These are phyloP conservation scores for Saccharomycopsis schoenii DNA, from an alignment of 805 yeast genomes.

Conservation along the genomic window DNA sequence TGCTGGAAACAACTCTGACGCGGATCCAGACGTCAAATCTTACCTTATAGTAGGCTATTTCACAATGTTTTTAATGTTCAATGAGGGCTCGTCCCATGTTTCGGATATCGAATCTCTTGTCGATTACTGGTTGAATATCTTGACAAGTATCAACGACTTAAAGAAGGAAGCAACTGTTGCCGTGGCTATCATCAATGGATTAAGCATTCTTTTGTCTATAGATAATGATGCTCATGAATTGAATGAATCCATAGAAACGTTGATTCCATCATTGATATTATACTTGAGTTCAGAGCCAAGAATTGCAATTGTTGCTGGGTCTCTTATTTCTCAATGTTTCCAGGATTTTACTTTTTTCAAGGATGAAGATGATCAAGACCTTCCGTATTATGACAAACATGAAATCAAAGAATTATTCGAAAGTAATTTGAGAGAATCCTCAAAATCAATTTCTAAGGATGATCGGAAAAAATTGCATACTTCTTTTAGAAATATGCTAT, in stretches of 20 bases:
- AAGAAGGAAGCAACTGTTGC: constrained; percentile 1
- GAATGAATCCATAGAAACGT: constrained; percentile 11
- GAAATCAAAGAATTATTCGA: constrained; percentile 33
- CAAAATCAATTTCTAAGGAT: constrained; percentile 50
- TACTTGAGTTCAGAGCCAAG: constrained; percentile 10
- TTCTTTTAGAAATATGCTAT: constrained; percentile 46
- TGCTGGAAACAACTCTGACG: neutral
- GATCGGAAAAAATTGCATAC: constrained; percentile 53
- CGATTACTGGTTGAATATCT: constrained; percentile 7
- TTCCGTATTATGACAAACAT: constrained; percentile 47
- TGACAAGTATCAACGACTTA: neutral
- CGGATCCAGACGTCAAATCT: neutral
- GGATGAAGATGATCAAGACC: constrained; percentile 34
- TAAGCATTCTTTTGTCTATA: constrained; percentile 10
- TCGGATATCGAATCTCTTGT: constrained; percentile 2
- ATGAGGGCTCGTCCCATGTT: constrained; percentile 10
- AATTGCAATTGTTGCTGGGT: constrained; percentile 10
- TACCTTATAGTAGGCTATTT: constrained; percentile 10
- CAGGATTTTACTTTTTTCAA: constrained; percentile 19
- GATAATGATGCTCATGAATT: constrained; percentile 6
- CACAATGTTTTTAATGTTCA: constrained; percentile 6
- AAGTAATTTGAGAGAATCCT: constrained; percentile 39
- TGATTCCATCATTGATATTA: constrained; percentile 5
- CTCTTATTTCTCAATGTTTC: constrained; percentile 13
- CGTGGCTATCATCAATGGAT: constrained; percentile 10